Conservation (phyloP, 2,329 filamentous ascomycete genomes). For the Colletotrichum coccodes region DNA sequence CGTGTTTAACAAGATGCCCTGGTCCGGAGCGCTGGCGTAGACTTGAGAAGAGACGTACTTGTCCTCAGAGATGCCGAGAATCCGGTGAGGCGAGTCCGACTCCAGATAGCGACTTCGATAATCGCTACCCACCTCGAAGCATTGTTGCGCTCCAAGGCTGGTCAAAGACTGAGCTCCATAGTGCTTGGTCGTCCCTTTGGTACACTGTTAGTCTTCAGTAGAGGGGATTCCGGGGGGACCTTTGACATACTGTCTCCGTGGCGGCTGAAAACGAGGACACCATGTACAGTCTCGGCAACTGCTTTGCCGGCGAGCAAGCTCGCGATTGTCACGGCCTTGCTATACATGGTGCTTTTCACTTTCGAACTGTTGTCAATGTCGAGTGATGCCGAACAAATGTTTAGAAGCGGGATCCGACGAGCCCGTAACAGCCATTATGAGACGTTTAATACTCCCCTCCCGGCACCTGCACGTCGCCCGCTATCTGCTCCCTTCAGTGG, state of each 20-base stretch:
- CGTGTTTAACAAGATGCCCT: constrained; percentile 45
- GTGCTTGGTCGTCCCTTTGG: constrained; percentile 45
- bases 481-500: neutral
- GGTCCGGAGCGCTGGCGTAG: constrained; percentile 45
- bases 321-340: neutral
- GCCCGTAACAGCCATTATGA: neutral
- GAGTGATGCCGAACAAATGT: too few species aligned
- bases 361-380: neutral
- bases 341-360: neutral
- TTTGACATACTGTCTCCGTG: constrained; percentile 45
- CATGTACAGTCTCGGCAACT: constrained; percentile 46
- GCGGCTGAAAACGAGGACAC: constrained; percentile 45
- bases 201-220: neutral
- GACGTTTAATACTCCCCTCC: neutral
- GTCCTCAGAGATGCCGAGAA: constrained; percentile 45
- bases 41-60: constrained; percentile 44
- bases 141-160: constrained; percentile 46
- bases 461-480: neutral
- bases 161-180: constrained; percentile 45
- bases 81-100: constrained; percentile 39
- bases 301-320: constrained; percentile 31
- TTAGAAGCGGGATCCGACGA: neutral
- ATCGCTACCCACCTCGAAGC: constrained; percentile 40
- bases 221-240: too few species aligned
- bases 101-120: constrained; percentile 38